Percentiles rank a stretch among this genome's conserved stretches.
phyloP scores from a whole-genome alignment of 345 rosid genomes.

The Aethionema arabicum region DNA sequence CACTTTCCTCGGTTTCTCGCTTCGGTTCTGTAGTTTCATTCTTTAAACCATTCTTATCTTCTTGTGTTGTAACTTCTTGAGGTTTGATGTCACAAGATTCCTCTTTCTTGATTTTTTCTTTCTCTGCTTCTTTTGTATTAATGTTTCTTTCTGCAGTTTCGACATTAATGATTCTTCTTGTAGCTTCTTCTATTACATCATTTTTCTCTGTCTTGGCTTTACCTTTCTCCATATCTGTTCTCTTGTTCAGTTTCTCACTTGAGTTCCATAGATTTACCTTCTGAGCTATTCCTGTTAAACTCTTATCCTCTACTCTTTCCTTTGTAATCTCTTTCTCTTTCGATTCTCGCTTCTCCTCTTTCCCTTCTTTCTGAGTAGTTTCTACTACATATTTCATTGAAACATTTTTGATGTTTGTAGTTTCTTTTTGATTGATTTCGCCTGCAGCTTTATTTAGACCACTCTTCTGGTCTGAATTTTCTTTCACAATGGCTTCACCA shows the following conservation, averaged over 20 bases:
- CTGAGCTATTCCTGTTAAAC: slow-evolving; percentile 26
- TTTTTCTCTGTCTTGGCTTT: slow-evolving; percentile 17
- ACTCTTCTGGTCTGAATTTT: neutral
- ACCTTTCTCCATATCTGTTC: slow-evolving; percentile 16
- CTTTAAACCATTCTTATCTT: slow-evolving; percentile 18
- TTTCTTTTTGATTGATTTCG: too few relatives aligned
- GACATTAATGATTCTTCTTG: slow-evolving; percentile 20
- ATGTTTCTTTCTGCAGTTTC: slow-evolving; percentile 25
- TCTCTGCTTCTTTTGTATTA: slow-evolving; percentile 21
- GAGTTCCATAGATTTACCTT: slow-evolving; percentile 33
- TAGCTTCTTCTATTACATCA: slow-evolving; percentile 26
- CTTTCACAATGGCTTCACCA: neutral
- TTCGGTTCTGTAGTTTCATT: slow-evolving; percentile 15
- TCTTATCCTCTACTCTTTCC: slow-evolving; percentile 19
- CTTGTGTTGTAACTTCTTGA: slow-evolving; percentile 15
- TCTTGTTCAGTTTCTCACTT: slow-evolving; percentile 22
- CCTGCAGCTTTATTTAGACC: too few relatives aligned
- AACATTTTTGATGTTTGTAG: too few relatives aligned
- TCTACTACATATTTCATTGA: too few relatives aligned
- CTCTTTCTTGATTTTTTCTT: slow-evolving; percentile 18
- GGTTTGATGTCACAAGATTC: slow-evolving; percentile 11
- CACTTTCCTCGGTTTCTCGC: slow-evolving; percentile 10
- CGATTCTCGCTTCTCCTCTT: neutral
- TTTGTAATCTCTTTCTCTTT: slow-evolving; percentile 19
- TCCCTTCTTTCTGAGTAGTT: slow-evolving; percentile 2